A percentile compares a stretch with the other conserved stretches of the same genome.
Conservation (phyloP, 2,329 filamentous ascomycete genomes). For the Apiospora pterosperma region DNA sequence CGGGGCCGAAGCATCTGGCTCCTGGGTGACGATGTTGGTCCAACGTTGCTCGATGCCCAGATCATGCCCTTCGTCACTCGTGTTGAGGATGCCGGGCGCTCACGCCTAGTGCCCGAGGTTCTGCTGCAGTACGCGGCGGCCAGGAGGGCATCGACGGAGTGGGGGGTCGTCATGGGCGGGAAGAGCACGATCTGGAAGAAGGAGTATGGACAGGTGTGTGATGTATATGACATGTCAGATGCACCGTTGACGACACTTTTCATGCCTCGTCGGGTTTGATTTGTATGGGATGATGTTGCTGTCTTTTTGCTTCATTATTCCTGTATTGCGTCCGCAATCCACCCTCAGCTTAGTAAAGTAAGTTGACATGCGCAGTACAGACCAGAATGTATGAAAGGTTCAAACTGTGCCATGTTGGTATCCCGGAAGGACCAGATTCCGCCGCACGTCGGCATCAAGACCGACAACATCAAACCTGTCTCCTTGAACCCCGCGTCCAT, state of each 20-base stretch:
- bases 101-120: not conserved
- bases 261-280: not conserved
- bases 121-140: slow-evolving; percentile 1
- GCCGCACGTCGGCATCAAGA: not conserved
- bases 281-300: not conserved
- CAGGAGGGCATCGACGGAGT: not conserved
- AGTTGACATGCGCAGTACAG: too few species aligned
- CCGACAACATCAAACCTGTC: not conserved
- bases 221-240: not conserved
- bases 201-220: not conserved
- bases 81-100: not conserved
- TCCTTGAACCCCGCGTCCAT: slow-evolving; percentile 14
- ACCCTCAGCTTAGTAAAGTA: too few species aligned
- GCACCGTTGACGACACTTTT: not conserved
- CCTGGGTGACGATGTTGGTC: not conserved
- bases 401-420: not conserved
- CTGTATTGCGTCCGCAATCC: too few species aligned
- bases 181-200: not conserved
- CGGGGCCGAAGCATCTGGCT: not conserved
- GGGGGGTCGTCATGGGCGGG: not conserved
- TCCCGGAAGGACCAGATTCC: not conserved
- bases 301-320: too few species aligned
- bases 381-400: too few species aligned
- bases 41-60: slow-evolving; percentile 9
- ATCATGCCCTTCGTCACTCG: slow-evolving; percentile 7